Base-by-base conservation (phyloP, 495 filamentous ascomycete genomes). In the Penicillium simplicissimum region DNA sequence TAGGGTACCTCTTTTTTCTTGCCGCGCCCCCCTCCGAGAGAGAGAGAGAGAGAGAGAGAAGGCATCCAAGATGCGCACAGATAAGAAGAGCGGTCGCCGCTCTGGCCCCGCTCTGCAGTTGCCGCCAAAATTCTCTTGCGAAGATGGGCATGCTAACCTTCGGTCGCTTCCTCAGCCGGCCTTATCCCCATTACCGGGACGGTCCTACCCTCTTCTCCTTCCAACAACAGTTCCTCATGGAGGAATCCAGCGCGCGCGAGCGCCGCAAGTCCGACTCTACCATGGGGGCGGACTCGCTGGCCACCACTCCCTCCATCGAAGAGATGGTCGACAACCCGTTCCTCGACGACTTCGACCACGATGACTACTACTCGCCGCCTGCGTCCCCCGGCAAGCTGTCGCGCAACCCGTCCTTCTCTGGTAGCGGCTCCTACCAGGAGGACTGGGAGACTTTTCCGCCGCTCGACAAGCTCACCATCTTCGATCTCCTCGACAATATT, bases 401-500 rank as follows among this genome's bases (percentile, higher is more conserved):
- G 33, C 84, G 90, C 43, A 85, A 85, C 63, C 77, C 81, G 10
- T 96, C 91, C 34, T 92, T 93, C 69, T 91, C 89, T 28, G 85
- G 84, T 51, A 89, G 87, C 70, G 90, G 87, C 74, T 87, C 87
- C 9, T 91, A 88, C 62, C 90, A 92, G 57, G 92, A 97, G 69
- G 92, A 96, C 71, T 94, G 90, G 90, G 91, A 94, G 62, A 84
- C 87, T 0, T 87, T 90, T 48, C 91, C 95, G 17, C 92, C 95
- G 5, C 78, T 97, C n/a, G 95, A 98, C 69, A 89, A 91, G 56
- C 80, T 98, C 59, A 94, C 90, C 23, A 84, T 97, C 43, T 92
- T 98, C 62, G 95, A 98, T 70, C 79, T 98, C 21, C 84, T 98
- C 54, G 96, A 97, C 74, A 97, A 96, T 69, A 87, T 98, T 64